Base-by-base conservation (phyloP, 2,329 filamentous ascomycete species). In the Salinomyces thailandicus region DNA sequence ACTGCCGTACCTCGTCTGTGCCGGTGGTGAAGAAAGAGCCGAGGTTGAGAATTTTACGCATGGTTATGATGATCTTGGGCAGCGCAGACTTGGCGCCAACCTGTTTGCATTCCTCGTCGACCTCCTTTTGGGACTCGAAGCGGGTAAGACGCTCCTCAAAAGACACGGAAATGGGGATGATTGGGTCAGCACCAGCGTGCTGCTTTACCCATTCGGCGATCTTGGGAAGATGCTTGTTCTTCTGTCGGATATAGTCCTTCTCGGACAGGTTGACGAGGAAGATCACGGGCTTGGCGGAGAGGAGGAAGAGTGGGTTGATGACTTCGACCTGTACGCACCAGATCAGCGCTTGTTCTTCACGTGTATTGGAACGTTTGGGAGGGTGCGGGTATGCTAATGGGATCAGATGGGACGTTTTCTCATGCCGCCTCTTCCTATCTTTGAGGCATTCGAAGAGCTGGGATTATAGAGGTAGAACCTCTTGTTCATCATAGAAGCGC, bases 361-460 rank as follows among this genome's bases (percentile, higher is more conserved):
- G n/a, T n/a, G 15, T 35, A 27, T 18, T 16, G 18, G 36, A 14
- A 5, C 16, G 20, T 5, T 11, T 37, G 18, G 4, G 32, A 31
- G 15, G 22, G 17, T 32, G 18, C 9, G 15, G 20, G n/a, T 9
- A 9, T 18, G 16, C 16, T 16, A 37, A 26, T 42, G 26, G 19
- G 37, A 50, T 61, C 57, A 60, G 58, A 55, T 47, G 44, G 72
- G 73, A 75, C 68, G 71, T 83, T 72, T 81, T 95, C 86, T 93
- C 89, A 95, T 66, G 60, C 77, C 75, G 71, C 72, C 81, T 85
- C 81, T 18, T 71, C 73, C 77, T 61, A 61, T 77, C 14, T 67
- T 64, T 73, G 78, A 83, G 81, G 76, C 74, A 77, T 80, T 96
- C 89, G 81, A 94, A 82, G 91, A 98, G 91, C 91, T 98, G 91